These are phyloP conservation scores for Heterobasidion occidentale DNA, from an alignment of 1,284 basidiomycete genomes.

Conservation along the genomic window DNA sequence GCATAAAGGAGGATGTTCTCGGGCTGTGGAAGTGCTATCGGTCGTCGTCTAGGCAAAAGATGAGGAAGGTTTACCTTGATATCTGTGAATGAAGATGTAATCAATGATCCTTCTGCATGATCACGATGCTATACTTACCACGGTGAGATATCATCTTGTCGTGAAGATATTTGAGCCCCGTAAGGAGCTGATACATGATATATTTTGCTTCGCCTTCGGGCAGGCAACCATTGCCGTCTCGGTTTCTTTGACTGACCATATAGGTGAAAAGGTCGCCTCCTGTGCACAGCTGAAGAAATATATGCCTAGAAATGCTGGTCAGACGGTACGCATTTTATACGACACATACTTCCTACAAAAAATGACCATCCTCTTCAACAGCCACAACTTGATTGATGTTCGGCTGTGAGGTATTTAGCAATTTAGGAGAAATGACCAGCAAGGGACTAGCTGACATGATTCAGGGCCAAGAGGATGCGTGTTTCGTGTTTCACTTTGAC, in stretches of 20 bases:
- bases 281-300: conserved; percentile 73
- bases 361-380: conserved; percentile 53
- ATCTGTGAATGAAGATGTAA: conserved; percentile 33
- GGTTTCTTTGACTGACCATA: conserved; percentile 36
- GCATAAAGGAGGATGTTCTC: conserved; percentile 78
- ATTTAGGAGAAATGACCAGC: conserved; percentile 1
- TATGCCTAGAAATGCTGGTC: conserved; percentile 34
- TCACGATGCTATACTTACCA: conserved; percentile 35
- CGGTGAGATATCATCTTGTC: conserved; percentile 71
- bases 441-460: conserved; percentile 45
- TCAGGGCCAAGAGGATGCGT: conserved; percentile 56
- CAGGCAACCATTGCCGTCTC: conserved; percentile 28
- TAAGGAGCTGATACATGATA: conserved; percentile 73
- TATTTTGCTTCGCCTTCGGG: conserved; percentile 79
- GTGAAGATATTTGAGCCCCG: conserved; percentile 71
- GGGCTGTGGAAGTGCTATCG: conserved; percentile 37
- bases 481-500: conserved; percentile 71
- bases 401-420: conserved; percentile 37
- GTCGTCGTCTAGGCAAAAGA: not conserved
- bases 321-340: not conserved
- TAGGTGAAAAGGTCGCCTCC: conserved; percentile 77
- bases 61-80: conserved; percentile 46
- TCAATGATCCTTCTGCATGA: not conserved
- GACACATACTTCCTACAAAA: conserved; percentile 34
- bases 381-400: conserved; percentile 76